Conservation (phyloP, 176 grass and related monocot species). For the Pharus latifolius region DNA sequence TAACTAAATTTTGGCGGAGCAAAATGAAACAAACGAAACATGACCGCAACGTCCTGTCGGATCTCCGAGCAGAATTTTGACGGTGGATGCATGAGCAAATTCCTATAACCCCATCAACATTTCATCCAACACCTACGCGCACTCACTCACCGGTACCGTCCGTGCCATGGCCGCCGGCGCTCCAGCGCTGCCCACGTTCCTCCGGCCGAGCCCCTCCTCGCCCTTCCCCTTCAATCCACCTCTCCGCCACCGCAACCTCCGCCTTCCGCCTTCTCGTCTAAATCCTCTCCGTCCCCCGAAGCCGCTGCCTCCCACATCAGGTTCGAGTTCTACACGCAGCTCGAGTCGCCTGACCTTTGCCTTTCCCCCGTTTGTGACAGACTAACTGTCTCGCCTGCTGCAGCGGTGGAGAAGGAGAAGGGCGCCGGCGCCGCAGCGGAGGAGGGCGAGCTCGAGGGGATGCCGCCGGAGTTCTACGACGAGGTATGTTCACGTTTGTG, state of each 20-base stretch:
- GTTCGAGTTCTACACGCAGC: background rate
- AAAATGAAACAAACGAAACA: too few relatives aligned
- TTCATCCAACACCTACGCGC: too few relatives aligned
- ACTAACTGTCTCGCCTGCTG: background rate
- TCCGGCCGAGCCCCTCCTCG: background rate
- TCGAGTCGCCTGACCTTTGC: background rate
- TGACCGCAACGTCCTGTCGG: too few relatives aligned
- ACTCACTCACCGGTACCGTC: too few relatives aligned
- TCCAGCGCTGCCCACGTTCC: background rate
- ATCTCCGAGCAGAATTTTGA: too few relatives aligned
- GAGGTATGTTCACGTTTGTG: slow-evolving; percentile 25
- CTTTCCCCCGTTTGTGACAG: background rate
- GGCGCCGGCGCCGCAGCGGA: background rate
- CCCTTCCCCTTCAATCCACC: background rate
- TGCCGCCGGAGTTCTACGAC: slow-evolving; percentile 59
- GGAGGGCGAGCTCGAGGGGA: slow-evolving; percentile 19
- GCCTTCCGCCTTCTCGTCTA: background rate
- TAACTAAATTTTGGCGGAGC: too few relatives aligned
- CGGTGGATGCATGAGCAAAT: too few relatives aligned
- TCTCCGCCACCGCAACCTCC: background rate
- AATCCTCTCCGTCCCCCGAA: background rate
- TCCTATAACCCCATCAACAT: too few relatives aligned
- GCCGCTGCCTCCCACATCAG: slow-evolving; percentile 22
- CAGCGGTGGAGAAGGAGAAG: slow-evolving; percentile 28
- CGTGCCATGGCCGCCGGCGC: slow-evolving; percentile 2